Percentiles rank a stretch among this genome's conserved stretches.
phyloP scores from a whole-genome alignment of 139 green algal genomes.

The Coccomyxa sp. region DNA sequence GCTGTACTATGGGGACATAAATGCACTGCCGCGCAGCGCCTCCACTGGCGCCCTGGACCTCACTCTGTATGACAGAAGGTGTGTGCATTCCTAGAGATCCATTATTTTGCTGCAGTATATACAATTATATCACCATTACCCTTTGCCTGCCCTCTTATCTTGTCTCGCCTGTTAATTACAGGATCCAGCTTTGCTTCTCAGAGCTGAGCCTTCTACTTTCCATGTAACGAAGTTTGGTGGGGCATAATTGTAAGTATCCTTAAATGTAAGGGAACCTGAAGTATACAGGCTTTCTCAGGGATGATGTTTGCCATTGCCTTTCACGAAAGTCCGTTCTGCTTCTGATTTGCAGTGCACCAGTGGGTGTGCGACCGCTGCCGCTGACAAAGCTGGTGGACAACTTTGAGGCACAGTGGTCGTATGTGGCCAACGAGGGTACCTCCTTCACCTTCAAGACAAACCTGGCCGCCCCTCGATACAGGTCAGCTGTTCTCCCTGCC shows the following conservation, averaged over 20 bases:
- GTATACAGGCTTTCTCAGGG: no score
- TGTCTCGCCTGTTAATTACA: no score
- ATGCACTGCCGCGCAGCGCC: conserved; percentile 20
- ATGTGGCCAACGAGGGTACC: conserved; percentile 74
- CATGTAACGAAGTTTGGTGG: no score
- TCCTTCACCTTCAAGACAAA: conserved; percentile 85
- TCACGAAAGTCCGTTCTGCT: conserved; percentile 21
- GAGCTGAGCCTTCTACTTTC: no score
- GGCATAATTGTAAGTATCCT: no score
- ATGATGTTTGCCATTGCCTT: no score
- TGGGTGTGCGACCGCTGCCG: conserved; percentile 16
- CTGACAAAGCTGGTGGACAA: conserved; percentile 76
- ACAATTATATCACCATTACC: no score
- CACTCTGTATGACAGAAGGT: conserved; percentile 43
- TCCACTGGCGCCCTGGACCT: conserved; percentile 45
- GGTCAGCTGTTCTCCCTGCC: conserved; percentile 14
- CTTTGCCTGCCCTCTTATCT: no score
- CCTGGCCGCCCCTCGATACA: conserved; percentile 74
- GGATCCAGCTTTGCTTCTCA: no score
- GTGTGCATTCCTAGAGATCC: no score
- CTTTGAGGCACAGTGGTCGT: conserved; percentile 72
- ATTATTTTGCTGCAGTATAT: no score
- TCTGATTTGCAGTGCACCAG: neutral
- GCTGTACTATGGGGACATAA: conserved; percentile 64
- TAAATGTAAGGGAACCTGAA: no score